phyloP scores from a whole-genome alignment of 2,329 filamentous ascomycete species.

The Colletotrichum sp. region DNA sequence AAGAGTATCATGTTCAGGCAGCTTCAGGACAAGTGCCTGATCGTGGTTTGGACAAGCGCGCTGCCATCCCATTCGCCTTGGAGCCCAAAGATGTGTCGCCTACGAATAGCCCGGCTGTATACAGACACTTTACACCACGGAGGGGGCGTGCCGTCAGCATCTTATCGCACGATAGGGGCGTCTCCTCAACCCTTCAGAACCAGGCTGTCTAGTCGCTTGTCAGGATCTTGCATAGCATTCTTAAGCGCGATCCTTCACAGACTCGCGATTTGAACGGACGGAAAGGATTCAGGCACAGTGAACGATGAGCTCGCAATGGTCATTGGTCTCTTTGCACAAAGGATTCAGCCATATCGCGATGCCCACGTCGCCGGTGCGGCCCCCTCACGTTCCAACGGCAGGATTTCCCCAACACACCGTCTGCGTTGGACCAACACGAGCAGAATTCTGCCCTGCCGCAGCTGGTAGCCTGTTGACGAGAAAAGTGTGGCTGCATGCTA shows the following conservation, averaged over 20 bases:
- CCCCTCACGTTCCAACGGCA: background rate
- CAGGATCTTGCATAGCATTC: background rate
- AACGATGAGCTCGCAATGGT: background rate
- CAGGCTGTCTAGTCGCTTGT: background rate
- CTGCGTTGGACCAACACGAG: background rate
- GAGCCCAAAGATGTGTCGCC: background rate
- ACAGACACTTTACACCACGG: rapidly evolving
- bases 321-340: background rate
- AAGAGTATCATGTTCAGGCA: background rate
- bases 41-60: background rate
- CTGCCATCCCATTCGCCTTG: rapidly evolving
- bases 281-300: background rate
- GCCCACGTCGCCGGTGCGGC: background rate
- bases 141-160: background rate
- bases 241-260: background rate
- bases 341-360: background rate
- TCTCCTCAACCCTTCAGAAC: background rate
- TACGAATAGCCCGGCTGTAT: background rate
- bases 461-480: background rate
- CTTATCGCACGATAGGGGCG: background rate
- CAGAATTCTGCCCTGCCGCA: background rate
- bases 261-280: background rate
- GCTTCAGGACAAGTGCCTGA: background rate
- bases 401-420: background rate
- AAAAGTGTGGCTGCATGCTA: conserved; percentile 11